Evolutionary conservation across 352 stramenopile species (phyloP), one percentile per base, ranked within the genome.

Genomic region (Pythium grandisporangium): DNA sequence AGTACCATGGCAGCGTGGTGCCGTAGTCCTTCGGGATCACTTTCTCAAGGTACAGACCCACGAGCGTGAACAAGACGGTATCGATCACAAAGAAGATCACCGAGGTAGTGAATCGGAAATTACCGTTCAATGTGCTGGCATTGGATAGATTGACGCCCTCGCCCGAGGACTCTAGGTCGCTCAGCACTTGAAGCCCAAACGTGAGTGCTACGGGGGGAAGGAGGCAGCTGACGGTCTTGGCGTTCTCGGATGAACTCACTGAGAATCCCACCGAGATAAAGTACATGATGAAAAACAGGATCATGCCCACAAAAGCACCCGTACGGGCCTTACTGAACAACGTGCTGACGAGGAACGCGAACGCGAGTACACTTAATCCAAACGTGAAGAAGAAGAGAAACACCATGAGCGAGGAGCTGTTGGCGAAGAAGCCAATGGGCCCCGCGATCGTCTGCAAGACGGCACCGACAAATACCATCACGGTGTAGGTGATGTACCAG

Each of bases 21-120:
- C 93, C 93, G 42, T 90, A 98, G 37, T 97, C 82, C 22, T 74
- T 85, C 0, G 93, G 93, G 22, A 97, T 72, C 2, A 97, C 86
- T 8, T 82, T 63, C 50, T 96, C 89, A 1, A 97, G 55, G 53
- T 98, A 98, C 22, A 84, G 64, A 1, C 77, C 91, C 0, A 95
- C 41, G 0, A 96, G 20, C 8, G 73, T 88, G 59, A 96, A 97
- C 8, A 96, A 30, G 8, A 96, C 48, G 13, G 69, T 66, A 57
- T 98, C 92, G 19, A 96, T 52, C 19, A 96, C 59, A 30, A 98
- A 63, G 60, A 96, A 85, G 19, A 53, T 45, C 5, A 97, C 33
- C 6, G 65, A 36, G 12, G 62, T 73, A 2, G 48, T 44, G 42
- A 86, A 86, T 35, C 69, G 67, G 46, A 87, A 88, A 51, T 84